A percentile compares a stretch with the other conserved stretches of the same genome.
phyloP scores from a whole-genome alignment of 805 yeast genomes.

The Candida nanaspora region DNA sequence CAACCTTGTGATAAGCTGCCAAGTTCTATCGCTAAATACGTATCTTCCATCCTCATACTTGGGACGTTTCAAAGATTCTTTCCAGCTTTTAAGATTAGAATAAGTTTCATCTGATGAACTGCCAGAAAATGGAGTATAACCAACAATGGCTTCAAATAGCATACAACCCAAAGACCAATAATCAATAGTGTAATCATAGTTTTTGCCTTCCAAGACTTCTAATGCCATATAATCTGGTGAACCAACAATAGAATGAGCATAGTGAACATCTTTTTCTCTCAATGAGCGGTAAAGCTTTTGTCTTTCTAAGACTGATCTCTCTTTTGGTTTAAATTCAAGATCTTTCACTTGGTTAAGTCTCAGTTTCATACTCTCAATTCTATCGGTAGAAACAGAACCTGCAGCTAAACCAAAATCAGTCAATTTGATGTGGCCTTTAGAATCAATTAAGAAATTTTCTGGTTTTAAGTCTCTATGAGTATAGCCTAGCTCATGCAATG shows the following conservation, averaged over 20 bases:
- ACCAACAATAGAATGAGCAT: slow-evolving; percentile 94
- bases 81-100: slow-evolving; percentile 90
- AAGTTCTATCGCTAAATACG: slow-evolving; percentile 93
- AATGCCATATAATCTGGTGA: slow-evolving; percentile 99
- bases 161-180: slow-evolving; percentile 99
- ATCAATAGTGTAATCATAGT: slow-evolving; percentile 93
- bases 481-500: slow-evolving; percentile 89
- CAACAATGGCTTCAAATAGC: slow-evolving; percentile 91
- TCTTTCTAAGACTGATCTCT: slow-evolving; percentile 78
- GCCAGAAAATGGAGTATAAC: slow-evolving; percentile 97
- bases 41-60: slow-evolving; percentile 84
- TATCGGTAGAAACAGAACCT: slow-evolving; percentile 86
- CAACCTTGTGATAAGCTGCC: slow-evolving; percentile 77
- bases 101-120: slow-evolving; percentile 91
- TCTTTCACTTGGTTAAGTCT: slow-evolving; percentile 62
- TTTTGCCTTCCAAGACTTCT: slow-evolving; percentile 90
- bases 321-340: slow-evolving; percentile 57
- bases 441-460: slow-evolving; percentile 84
- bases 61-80: slow-evolving; percentile 80
- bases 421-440: slow-evolving; percentile 84
- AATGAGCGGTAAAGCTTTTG: slow-evolving; percentile 77
- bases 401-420: slow-evolving; percentile 98
- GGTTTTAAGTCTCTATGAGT: slow-evolving; percentile 97
- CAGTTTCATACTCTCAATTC: slow-evolving; percentile 87
- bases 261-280: slow-evolving; percentile 71